Evolutionary conservation across 371 early-diverging fungal genomes (phyloP).

Genomic region (Aphelidium insulamus): DNA sequence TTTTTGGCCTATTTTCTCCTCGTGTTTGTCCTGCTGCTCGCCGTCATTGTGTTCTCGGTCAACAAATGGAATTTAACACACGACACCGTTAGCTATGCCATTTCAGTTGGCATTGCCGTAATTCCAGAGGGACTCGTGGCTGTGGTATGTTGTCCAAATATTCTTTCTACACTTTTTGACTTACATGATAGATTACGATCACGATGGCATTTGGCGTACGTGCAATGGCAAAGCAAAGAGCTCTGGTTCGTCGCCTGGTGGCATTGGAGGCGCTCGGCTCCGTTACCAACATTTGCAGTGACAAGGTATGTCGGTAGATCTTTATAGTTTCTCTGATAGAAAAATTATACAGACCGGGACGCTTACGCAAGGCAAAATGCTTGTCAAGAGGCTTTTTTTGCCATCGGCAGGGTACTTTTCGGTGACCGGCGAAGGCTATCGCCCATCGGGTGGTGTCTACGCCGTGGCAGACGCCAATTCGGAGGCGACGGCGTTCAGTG

Average conservation of each 20-base stretch:
- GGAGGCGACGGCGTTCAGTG: not conserved
- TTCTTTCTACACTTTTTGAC: too few relatives aligned
- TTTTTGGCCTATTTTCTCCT: not conserved
- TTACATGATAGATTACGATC: too few relatives aligned
- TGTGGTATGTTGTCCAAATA: constrained; percentile 1
- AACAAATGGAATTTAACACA: not conserved
- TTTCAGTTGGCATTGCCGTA: constrained; percentile 10
- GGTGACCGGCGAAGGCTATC: not conserved
- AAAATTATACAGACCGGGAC: constrained; percentile 6
- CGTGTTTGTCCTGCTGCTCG: not conserved
- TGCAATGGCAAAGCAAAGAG: constrained; percentile 10
- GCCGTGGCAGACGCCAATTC: not conserved
- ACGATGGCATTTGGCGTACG: constrained; percentile 5
- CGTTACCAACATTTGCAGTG: constrained; percentile 6
- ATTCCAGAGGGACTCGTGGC: constrained; percentile 13
- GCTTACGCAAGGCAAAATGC: constrained; percentile 9
- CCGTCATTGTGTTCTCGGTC: constrained; percentile 10
- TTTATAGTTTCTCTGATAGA: not conserved
- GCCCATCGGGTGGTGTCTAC: not conserved
- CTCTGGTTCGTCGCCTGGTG: constrained; percentile 8
- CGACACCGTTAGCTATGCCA: not conserved
- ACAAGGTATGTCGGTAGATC: constrained; percentile 5
- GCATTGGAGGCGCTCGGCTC: constrained; percentile 4
- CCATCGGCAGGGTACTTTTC: not conserved
- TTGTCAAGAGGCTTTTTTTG: not conserved